phyloP scores from a whole-genome alignment of 352 stramenopile genomes.

The Pythium vanterpoolii region DNA sequence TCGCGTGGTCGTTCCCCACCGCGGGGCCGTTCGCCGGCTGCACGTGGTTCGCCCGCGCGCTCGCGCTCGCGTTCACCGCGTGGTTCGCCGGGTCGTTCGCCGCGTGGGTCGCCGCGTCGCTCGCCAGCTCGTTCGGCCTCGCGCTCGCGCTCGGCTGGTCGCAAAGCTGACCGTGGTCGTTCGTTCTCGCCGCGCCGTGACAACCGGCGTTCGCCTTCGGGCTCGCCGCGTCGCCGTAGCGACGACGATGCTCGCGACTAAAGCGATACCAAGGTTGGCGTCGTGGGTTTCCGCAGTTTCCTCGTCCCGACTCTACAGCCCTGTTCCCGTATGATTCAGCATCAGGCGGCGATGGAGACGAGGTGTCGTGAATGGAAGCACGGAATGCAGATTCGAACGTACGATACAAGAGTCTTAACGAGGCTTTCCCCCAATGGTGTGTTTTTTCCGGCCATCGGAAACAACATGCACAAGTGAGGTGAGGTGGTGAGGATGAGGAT shows the following conservation, averaged over 20 bases:
- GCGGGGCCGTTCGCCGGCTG: constrained; percentile 28
- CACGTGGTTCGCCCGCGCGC: neutral
- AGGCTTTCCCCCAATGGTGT: neutral
- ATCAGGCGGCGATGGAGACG: neutral
- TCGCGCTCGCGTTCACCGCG: constrained; percentile 28
- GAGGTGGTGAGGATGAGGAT: neutral
- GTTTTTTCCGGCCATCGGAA: neutral
- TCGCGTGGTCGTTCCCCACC: constrained; percentile 28
- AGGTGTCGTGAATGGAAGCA: neutral
- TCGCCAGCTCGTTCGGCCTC: constrained; percentile 42
- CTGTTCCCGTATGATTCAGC: neutral
- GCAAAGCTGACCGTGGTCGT: constrained; percentile 28
- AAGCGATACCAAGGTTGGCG: neutral
- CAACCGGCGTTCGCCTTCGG: constrained; percentile 50
- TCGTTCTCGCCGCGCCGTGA: constrained; percentile 51
- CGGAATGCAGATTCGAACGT: constrained; percentile 4
- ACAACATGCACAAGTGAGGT: neutral
- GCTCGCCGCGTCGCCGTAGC: constrained; percentile 37
- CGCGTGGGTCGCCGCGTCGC: constrained; percentile 33
- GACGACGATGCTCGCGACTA: constrained; percentile 39
- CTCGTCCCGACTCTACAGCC: neutral
- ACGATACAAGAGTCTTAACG: neutral
- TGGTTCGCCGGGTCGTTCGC: constrained; percentile 28
- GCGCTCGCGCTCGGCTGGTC: constrained; percentile 36
- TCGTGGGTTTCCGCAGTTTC: neutral